Evolutionary conservation across 2,329 filamentous ascomycete genomes (phyloP), one percentile per base, ranked within the genome.

Genomic region (Pestalotiopsis sp.): DNA sequence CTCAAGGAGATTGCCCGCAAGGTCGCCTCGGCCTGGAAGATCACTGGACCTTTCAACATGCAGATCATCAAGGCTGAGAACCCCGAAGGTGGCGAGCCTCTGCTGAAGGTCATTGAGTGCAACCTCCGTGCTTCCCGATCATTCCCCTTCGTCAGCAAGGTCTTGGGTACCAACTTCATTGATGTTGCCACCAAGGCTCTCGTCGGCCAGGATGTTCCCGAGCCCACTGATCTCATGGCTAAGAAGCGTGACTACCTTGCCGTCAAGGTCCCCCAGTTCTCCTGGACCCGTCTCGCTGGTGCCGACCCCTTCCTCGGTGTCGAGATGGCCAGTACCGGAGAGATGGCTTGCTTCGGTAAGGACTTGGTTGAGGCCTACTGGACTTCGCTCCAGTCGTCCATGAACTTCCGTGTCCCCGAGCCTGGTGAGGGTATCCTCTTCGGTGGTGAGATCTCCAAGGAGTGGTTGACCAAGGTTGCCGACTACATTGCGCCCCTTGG

Each of bases 11-110:
- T 99, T 75, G 95, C 96, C 17, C 83, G 95, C 82, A 98, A 97
- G 89, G 95, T 99, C 66, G 96, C 96, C 73, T 93, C 96, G 83
- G 96, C 96, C 62, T 98, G 95, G 94, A 94, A 89, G 78, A 98
- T 98, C 81, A 98, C 94, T 23, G 96, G 96, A 67, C 96, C 96
- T 69, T 99, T 98, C 90, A 99, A 99, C 88, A 98, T 99, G 95
- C 96, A 99, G 80, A 97, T 99, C 83, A 98, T 99, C 88, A 97
- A 97, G 85, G 94, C 93, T 45, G 87, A 93, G 13, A 86, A 92
- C 76, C 89, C 92, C 39, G 90, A 93, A 69, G 92, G 92, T 69
- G 91, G 91, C 68, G 88, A 92, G 77, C 89, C 93, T 41, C 86
- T 89, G 36, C 89, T 98, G 73, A 98, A 98, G 87, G 95, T 98